These are phyloP conservation scores for Ascochyta koolunga DNA, from an alignment of 2,329 filamentous ascomycete genomes.

Conservation along the genomic window DNA sequence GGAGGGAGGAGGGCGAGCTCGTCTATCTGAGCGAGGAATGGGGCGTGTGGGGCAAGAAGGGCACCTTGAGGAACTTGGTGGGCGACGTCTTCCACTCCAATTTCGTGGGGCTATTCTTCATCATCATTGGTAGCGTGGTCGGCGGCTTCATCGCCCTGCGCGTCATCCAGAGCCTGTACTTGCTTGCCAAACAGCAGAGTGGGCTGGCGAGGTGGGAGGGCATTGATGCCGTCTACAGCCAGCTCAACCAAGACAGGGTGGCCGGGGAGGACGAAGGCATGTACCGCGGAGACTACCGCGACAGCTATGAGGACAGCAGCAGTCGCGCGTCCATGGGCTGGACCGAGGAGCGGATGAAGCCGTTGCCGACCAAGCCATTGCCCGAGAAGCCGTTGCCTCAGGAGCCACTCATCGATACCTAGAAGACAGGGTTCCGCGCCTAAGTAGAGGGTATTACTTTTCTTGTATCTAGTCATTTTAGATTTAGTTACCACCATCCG, in stretches of 20 bases:
- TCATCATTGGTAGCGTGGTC: slow-evolving; percentile 25
- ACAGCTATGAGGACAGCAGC: slow-evolving; percentile 29
- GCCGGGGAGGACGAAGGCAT: slow-evolving; percentile 34
- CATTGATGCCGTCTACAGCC: slow-evolving; percentile 43
- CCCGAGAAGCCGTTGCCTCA: slow-evolving; percentile 45
- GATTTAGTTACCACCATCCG: neutral
- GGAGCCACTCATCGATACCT: slow-evolving; percentile 43
- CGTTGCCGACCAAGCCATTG: slow-evolving; percentile 39
- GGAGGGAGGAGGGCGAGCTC: slow-evolving; percentile 30
- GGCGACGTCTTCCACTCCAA: slow-evolving; percentile 35
- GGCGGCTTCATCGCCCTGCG: slow-evolving; percentile 27
- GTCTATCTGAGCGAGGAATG: slow-evolving; percentile 38
- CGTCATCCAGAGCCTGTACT: slow-evolving; percentile 25
- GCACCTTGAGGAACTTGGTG: slow-evolving; percentile 34
- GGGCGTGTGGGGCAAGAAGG: slow-evolving; percentile 40
- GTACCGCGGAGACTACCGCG: slow-evolving; percentile 31
- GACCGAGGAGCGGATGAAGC: slow-evolving; percentile 33
- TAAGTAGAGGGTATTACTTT: neutral
- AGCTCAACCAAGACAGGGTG: slow-evolving; percentile 27
- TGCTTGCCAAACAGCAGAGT: slow-evolving; percentile 31
- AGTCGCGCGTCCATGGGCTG: slow-evolving; percentile 17
- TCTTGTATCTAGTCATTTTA: neutral
- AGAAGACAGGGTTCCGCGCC: neutral
- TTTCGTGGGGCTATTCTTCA: slow-evolving; percentile 30
- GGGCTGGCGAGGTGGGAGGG: slow-evolving; percentile 42